These are phyloP conservation scores for Rheum nobile DNA, from an alignment of 148 eudicot species.

Conservation along the genomic window DNA sequence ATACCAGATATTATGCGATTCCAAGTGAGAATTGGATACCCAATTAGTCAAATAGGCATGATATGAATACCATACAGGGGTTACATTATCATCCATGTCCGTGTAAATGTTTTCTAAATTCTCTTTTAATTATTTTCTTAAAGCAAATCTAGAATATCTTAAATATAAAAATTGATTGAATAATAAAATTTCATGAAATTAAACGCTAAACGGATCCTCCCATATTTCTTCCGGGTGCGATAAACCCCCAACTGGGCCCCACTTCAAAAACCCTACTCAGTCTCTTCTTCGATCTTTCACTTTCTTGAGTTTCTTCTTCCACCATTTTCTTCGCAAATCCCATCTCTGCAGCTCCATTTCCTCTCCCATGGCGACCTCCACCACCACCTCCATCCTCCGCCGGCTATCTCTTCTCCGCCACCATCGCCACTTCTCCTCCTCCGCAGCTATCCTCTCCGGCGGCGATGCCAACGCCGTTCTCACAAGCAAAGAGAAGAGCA, in stretches of 20 bases:
- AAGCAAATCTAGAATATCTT: too few species aligned
- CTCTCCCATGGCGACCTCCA: slow-evolving; percentile 5
- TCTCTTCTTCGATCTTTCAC: not conserved
- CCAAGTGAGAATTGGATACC: too few species aligned
- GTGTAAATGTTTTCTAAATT: too few species aligned
- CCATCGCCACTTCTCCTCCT: not conserved
- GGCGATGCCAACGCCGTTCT: slow-evolving; percentile 4
- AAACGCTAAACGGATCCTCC: slow-evolving; percentile 1
- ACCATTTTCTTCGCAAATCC: not conserved
- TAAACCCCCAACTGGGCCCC: slow-evolving; percentile 5
- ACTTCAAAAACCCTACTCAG: slow-evolving; percentile 4
- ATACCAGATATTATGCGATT: too few species aligned
- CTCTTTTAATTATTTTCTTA: too few species aligned
- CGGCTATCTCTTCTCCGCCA: slow-evolving; percentile 7
- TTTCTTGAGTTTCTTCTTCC: not conserved
- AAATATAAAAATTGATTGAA: not conserved
- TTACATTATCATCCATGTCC: too few species aligned
- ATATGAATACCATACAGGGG: too few species aligned
- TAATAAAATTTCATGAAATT: too few species aligned
- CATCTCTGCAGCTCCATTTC: not conserved
- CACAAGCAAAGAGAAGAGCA: slow-evolving; percentile 24
- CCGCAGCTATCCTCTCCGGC: not conserved
- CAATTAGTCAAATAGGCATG: too few species aligned
- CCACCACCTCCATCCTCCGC: slow-evolving; percentile 8
- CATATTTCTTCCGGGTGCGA: not conserved